Evolutionary conservation across 2,329 filamentous ascomycete species (phyloP).

Genomic region (Canariomyces notabilis): DNA sequence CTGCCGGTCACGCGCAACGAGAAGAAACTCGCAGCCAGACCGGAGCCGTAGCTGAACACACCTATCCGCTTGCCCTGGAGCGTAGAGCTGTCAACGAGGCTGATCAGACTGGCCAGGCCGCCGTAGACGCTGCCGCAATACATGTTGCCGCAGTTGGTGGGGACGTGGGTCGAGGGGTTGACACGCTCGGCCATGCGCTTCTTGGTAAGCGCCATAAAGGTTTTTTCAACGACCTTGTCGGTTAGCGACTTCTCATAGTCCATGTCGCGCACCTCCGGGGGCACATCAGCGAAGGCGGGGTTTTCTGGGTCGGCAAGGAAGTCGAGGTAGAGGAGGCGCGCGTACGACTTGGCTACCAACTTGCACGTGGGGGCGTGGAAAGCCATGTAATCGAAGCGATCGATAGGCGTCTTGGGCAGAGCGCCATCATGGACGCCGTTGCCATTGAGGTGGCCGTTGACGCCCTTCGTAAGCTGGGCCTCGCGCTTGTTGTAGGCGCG

Average conservation of each 20-base stretch:
- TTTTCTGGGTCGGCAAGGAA: slow-evolving; percentile 66
- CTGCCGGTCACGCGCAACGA: slow-evolving; percentile 69
- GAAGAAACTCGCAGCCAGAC: slow-evolving; percentile 66
- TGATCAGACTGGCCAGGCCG: slow-evolving; percentile 66
- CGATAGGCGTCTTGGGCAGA: slow-evolving; percentile 57
- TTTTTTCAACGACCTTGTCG: slow-evolving; percentile 82
- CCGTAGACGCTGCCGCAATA: slow-evolving; percentile 70
- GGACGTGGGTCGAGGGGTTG: slow-evolving; percentile 65
- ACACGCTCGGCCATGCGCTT: slow-evolving; percentile 79
- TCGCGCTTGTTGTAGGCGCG: slow-evolving; percentile 74
- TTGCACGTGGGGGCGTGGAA: background rate
- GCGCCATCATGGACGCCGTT: slow-evolving; percentile 32
- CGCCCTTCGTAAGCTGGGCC: slow-evolving; percentile 45
- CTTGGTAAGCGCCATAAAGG: slow-evolving; percentile 78
- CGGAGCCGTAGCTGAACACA: slow-evolving; percentile 76
- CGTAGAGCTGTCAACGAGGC: slow-evolving; percentile 55
- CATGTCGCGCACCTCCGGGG: slow-evolving; percentile 70
- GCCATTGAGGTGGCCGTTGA: slow-evolving; percentile 49
- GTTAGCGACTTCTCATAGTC: slow-evolving; percentile 74
- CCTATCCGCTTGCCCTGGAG: slow-evolving; percentile 68
- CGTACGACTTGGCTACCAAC: slow-evolving; percentile 37
- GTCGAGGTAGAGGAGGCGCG: slow-evolving; percentile 79
- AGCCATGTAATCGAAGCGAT: slow-evolving; percentile 67
- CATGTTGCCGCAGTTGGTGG: slow-evolving; percentile 70
- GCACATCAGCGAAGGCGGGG: slow-evolving; percentile 66